phyloP scores from a whole-genome alignment of 352 stramenopile species.

The Globisporangium cederbergense region DNA sequence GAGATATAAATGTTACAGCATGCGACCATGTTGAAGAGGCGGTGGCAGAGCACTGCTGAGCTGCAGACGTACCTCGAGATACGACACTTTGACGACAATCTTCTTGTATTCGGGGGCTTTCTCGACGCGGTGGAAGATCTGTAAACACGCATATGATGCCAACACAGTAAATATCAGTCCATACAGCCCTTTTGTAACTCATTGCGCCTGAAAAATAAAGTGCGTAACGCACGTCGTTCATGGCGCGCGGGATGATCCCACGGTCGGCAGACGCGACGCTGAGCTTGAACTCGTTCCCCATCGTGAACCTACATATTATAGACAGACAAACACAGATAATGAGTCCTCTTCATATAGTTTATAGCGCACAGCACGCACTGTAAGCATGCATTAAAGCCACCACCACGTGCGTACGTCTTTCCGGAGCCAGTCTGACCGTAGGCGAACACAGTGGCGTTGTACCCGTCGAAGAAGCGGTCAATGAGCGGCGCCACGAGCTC shows the following conservation, averaged over 20 bases:
- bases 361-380: too few relatives aligned
- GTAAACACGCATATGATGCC: not conserved
- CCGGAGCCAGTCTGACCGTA: slow-evolving; percentile 93
- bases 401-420: slow-evolving; percentile 48
- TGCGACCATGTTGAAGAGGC: not conserved
- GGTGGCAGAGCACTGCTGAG: not conserved
- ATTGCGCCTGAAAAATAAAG: not conserved
- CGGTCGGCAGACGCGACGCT: slow-evolving; percentile 26
- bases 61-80: slow-evolving; percentile 47
- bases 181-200: not conserved
- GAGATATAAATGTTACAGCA: not conserved
- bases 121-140: slow-evolving; percentile 54
- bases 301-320: slow-evolving; percentile 87
- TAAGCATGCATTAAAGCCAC: not conserved
- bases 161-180: not conserved
- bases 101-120: slow-evolving; percentile 25
- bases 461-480: slow-evolving; percentile 90
- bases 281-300: slow-evolving; percentile 85
- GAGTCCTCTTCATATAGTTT: too few relatives aligned
- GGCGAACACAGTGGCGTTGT: slow-evolving; percentile 94
- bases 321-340: slow-evolving; percentile 11
- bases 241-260: slow-evolving; percentile 82
- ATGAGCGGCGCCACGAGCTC: slow-evolving; percentile 57
- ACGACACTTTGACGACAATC: slow-evolving; percentile 61
- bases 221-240: slow-evolving; percentile 45